Evolutionary conservation across 2,329 filamentous ascomycete genomes (phyloP).

Genomic region (Penicillium brevicompactum): DNA sequence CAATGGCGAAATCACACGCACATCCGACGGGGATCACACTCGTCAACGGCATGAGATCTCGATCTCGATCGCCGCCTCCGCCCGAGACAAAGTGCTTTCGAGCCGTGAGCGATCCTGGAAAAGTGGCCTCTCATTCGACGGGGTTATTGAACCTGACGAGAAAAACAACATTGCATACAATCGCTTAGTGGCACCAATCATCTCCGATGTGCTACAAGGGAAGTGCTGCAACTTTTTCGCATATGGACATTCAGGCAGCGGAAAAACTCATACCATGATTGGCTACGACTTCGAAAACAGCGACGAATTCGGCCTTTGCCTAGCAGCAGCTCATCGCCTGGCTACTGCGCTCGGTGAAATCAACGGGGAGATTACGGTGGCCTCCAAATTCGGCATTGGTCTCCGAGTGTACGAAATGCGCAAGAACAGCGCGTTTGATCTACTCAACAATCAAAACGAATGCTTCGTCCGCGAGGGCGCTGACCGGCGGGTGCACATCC

Average conservation of each 20-base stretch:
- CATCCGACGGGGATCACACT: background rate
- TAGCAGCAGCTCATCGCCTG: slow-evolving; percentile 38
- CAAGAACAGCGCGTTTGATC: slow-evolving; percentile 46
- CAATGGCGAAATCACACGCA: slow-evolving; percentile 1
- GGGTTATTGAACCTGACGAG: slow-evolving; percentile 23
- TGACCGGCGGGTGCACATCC: slow-evolving; percentile 45
- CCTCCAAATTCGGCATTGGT: slow-evolving; percentile 34
- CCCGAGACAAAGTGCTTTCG: background rate
- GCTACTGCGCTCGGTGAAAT: slow-evolving; percentile 26
- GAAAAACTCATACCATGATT: slow-evolving; percentile 47
- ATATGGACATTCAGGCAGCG: slow-evolving; percentile 48
- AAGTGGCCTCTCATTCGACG: slow-evolving; percentile 25
- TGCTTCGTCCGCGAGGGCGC: slow-evolving; percentile 46
- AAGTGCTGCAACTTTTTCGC: slow-evolving; percentile 47
- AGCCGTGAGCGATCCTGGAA: slow-evolving; percentile 22
- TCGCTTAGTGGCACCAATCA: slow-evolving; percentile 34
- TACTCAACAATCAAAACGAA: slow-evolving; percentile 42
- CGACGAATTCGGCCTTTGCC: slow-evolving; percentile 40
- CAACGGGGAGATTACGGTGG: slow-evolving; percentile 16
- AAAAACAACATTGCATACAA: slow-evolving; percentile 33
- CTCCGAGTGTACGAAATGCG: slow-evolving; percentile 47
- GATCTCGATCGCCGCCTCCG: background rate
- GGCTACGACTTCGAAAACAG: slow-evolving; percentile 44
- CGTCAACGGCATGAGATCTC: background rate
- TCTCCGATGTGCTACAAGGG: slow-evolving; percentile 39